Conservation (phyloP, 148 eudicot species). For the Diospyros kaki region DNA sequence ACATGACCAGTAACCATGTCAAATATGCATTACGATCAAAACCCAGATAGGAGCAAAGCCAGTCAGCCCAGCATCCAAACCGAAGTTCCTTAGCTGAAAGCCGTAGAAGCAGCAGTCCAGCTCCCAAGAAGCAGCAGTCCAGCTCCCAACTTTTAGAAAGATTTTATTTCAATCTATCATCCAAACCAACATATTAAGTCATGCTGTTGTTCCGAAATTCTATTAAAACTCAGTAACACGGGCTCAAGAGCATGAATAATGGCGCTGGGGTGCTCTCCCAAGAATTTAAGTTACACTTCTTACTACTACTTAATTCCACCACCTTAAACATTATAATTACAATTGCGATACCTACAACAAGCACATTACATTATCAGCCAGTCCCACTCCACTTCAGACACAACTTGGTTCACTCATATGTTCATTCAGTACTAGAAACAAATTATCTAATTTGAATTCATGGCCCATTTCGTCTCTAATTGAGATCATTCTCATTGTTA, state of each 20-base stretch:
- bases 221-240: not conserved
- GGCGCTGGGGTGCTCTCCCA: not conserved
- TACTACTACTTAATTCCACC: not conserved
- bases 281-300: not conserved
- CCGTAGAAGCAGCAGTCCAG: not conserved
- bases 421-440: not conserved
- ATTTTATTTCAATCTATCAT: not conserved
- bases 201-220: not conserved
- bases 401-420: not conserved
- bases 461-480: not conserved
- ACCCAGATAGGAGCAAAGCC: constrained; percentile 4
- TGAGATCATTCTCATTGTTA: not conserved
- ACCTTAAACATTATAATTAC: not conserved
- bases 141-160: not conserved
- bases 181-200: not conserved
- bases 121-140: not conserved
- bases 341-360: not conserved
- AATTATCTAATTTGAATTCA: not conserved
- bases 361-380: no score
- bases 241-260: not conserved
- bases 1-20: no score
- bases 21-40: not conserved
- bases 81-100: not conserved
- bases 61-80: not conserved
- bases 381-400: no score